Percentiles rank a stretch among this genome's conserved stretches.
These are phyloP conservation scores for Huiozyma sinensis DNA, from an alignment of 805 yeast genomes.

Conservation along the genomic window DNA sequence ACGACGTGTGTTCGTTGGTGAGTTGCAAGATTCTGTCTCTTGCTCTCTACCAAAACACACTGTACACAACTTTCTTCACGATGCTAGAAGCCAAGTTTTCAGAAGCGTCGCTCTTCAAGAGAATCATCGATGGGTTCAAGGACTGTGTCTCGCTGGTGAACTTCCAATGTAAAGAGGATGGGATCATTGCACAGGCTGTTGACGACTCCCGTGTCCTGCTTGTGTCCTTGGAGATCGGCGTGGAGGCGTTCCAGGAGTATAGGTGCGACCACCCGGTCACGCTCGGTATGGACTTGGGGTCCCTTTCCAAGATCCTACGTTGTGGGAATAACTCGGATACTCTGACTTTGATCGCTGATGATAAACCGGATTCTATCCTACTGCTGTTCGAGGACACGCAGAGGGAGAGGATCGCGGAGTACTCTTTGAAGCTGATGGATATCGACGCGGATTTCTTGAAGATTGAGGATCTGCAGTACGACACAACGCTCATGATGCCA, in stretches of 20 bases:
- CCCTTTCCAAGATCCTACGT: conserved; percentile 78
- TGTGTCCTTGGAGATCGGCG: conserved; percentile 78
- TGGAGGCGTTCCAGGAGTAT: conserved; percentile 80
- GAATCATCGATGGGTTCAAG: conserved; percentile 85
- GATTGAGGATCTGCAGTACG: conserved; percentile 89
- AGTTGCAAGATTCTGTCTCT: no score
- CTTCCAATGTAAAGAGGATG: conserved; percentile 92
- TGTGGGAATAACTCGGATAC: conserved; percentile 87
- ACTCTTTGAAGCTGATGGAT: conserved; percentile 85
- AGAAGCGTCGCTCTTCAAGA: conserved; percentile 84
- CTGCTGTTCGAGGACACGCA: conserved; percentile 84
- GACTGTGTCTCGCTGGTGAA: conserved; percentile 93
- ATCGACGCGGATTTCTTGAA: conserved; percentile 90
- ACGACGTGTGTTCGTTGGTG: no score
- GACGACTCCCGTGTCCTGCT: conserved; percentile 93
- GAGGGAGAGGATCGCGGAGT: conserved; percentile 88
- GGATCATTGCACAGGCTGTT: conserved; percentile 93
- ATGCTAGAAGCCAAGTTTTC: conserved; percentile 98
- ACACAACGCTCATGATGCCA: conserved; percentile 79
- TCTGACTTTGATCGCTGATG: conserved; percentile 83
- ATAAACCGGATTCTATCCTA: conserved; percentile 66
- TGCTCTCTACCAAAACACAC: background rate
- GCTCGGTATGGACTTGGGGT: conserved; percentile 79
- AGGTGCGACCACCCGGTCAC: conserved; percentile 93
- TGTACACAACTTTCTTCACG: conserved; percentile 5